These are phyloP conservation scores for Xenosphaeropsis pyriputrescens DNA, from an alignment of 2,329 filamentous ascomycete species.

Conservation along the genomic window DNA sequence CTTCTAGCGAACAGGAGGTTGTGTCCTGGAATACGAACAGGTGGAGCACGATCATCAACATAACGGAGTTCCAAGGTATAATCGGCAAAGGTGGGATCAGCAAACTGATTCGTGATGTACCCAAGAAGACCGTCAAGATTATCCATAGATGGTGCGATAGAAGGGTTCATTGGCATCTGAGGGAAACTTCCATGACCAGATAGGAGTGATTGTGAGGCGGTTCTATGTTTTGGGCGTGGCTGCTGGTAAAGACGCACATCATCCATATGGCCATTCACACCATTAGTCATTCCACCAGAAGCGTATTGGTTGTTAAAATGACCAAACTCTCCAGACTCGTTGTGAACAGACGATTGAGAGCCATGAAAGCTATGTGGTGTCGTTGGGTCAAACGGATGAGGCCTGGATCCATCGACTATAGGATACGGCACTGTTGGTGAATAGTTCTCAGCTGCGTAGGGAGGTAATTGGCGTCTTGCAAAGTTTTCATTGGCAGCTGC, in stretches of 20 bases:
- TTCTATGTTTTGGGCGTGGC: slow-evolving; percentile 8
- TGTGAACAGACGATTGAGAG: slow-evolving; percentile 38
- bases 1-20: slow-evolving; percentile 40
- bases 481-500: slow-evolving; percentile 7
- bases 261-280: slow-evolving; percentile 19
- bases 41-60: slow-evolving; percentile 21
- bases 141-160: slow-evolving; percentile 12
- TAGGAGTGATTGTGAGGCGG: slow-evolving; percentile 6
- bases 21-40: slow-evolving; percentile 35
- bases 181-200: slow-evolving; percentile 6
- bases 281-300: slow-evolving; percentile 23
- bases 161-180: slow-evolving; percentile 6
- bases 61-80: slow-evolving; percentile 31
- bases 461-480: slow-evolving; percentile 13
- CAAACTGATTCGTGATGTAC: slow-evolving; percentile 25
- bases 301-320: slow-evolving; percentile 22
- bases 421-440: slow-evolving; percentile 16
- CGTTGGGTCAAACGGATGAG: slow-evolving; percentile 29
- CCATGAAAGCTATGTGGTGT: slow-evolving; percentile 48
- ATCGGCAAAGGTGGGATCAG: slow-evolving; percentile 25
- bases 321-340: slow-evolving; percentile 6
- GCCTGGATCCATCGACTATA: slow-evolving; percentile 8
- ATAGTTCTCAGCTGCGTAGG: slow-evolving; percentile 19
- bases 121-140: slow-evolving; percentile 22
- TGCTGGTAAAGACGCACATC: slow-evolving; percentile 14